Conservation (phyloP, 139 green algal genomes). For the Micractinium sp. region DNA sequence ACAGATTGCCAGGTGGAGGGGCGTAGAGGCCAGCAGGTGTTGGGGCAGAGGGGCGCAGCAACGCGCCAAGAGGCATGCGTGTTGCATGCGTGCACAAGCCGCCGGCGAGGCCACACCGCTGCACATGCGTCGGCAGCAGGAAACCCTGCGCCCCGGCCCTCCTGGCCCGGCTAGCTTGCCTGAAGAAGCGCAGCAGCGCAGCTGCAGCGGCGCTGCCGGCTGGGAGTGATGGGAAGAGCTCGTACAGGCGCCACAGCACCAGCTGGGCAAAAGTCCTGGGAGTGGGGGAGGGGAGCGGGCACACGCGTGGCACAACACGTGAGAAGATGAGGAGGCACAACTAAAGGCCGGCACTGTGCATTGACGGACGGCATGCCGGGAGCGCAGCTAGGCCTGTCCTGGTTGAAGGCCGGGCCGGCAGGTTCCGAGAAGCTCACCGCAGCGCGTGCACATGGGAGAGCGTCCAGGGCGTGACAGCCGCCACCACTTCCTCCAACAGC, state of each 20-base stretch:
- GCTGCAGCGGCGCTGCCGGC: background rate
- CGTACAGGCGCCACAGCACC: slow-evolving; percentile 42
- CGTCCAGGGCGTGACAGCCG: slow-evolving; percentile 65
- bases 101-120: background rate
- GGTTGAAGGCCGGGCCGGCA: no score
- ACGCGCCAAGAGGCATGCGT: background rate
- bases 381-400: no score
- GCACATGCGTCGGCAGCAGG: background rate
- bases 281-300: slow-evolving; percentile 27
- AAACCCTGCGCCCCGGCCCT: background rate
- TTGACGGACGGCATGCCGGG: no score
- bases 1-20: background rate
- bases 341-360: no score
- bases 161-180: background rate
- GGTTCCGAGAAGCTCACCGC: no score
- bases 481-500: slow-evolving; percentile 41
- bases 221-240: slow-evolving; percentile 53
- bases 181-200: slow-evolving; percentile 47
- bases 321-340: no score
- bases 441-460: slow-evolving; percentile 74
- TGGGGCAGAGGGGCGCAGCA: no score
- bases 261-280: slow-evolving; percentile 52
- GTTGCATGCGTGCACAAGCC: background rate
- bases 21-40: background rate
- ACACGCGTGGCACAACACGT: background rate